A percentile compares a stretch with the other conserved stretches of the same genome.
phyloP scores from a whole-genome alignment of 176 grass and related monocot genomes.

The Oryza meyeriana region DNA sequence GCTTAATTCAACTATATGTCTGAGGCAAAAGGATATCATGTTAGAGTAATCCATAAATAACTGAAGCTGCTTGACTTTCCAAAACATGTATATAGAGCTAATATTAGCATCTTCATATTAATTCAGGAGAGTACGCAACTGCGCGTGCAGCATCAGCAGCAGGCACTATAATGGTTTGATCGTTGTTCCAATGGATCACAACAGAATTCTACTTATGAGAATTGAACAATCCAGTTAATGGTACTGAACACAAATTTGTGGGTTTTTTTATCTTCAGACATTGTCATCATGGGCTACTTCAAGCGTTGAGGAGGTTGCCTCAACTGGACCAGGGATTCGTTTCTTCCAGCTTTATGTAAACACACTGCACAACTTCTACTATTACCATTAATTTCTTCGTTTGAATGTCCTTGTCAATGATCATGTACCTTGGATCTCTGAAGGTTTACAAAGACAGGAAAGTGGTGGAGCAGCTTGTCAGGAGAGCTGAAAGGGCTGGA shows the following conservation, averaged over 20 bases:
- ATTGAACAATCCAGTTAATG: not conserved
- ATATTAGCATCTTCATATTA: conserved; percentile 25
- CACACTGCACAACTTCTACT: not conserved
- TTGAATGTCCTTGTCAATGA: not conserved
- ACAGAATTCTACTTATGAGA: not conserved
- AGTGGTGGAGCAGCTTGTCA: conserved; percentile 91
- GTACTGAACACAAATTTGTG: not conserved
- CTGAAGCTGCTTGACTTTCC: not conserved
- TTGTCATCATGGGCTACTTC: conserved; percentile 98
- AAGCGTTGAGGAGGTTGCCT: conserved; percentile 95
- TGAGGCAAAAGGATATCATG: not conserved
- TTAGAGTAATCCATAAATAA: not conserved
- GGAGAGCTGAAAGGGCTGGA: conserved; percentile 89
- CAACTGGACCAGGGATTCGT: conserved; percentile 91
- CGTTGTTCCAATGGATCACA: not conserved
- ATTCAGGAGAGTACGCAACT: conserved; percentile 83
- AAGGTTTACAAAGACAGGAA: conserved; percentile 92
- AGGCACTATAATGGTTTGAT: conserved; percentile 87
- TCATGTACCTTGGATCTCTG: not conserved
- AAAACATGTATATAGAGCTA: not conserved
- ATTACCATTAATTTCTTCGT: not conserved
- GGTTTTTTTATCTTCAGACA: conserved; percentile 48
- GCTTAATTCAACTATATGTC: not conserved
- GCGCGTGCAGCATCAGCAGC: conserved; percentile 78
- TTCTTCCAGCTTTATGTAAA: conserved; percentile 98